Evolutionary conservation across 2,329 filamentous ascomycete species (phyloP), one percentile per base, ranked within the genome.

Genomic region (Hypoxylon sp.): DNA sequence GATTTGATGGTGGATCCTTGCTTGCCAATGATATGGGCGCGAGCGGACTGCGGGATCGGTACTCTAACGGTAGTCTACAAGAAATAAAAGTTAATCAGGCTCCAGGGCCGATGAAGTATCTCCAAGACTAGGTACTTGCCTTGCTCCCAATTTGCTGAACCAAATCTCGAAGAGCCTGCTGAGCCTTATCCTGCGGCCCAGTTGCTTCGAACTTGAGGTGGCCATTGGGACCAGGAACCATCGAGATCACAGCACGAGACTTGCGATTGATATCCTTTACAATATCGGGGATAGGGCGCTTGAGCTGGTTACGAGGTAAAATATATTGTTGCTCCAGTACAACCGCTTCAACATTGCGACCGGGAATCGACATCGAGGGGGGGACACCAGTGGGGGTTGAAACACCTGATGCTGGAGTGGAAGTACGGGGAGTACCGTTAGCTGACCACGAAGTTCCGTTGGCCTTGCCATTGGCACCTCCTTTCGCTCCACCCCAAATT

Each of bases 201-300:
- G 88, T 90, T 49, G 93, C 93, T 77, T 94, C 91, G 74, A 99
- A 96, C 71, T 90, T 89, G 70, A 93, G 84, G 37, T 86, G 85
- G 20, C 91, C 92, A 67, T 87, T 89, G 66, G 89, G 85, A n/a
- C 89, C 88, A 62, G 87, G 86, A 61, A 87, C 87, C 84, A 94
- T 90, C 70, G 91, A 89, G 70, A 99, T 87, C 70, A 88, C 92
- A 61, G 94, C 93, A 76, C 94, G 93, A 64, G 92, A 97, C 75
- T 91, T 92, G 79, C 91, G 92, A 80, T 97, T 97, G 79, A 98
- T 92, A 69, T 97, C 93, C 76, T 92, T 91, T 74, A 97, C 82
- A 68, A 95, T 89, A 70, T 98, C 94, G 30, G 88, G 83, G 53
- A 97, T 84, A 6, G 94, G 92, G 71, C 92, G 92, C 84, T 91